Conservation (phyloP, 192 early-diverging fungal genomes). For the Backusella tarrabulga region DNA sequence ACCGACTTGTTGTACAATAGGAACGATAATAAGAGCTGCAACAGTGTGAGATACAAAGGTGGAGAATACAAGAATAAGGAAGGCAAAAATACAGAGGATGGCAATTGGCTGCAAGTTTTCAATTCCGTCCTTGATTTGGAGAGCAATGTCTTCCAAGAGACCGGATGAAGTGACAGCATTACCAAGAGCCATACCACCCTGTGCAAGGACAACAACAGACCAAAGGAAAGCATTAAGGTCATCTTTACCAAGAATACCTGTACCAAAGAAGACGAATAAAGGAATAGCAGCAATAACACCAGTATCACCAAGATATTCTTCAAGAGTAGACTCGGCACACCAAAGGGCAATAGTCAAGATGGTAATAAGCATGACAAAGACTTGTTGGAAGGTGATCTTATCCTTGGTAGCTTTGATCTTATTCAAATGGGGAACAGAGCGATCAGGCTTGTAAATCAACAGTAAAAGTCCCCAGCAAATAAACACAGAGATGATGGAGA, state of each 20-base stretch:
- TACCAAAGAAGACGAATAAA: conserved; percentile 72
- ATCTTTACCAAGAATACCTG: conserved; percentile 70
- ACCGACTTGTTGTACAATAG: conserved; percentile 72
- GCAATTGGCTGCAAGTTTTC: conserved; percentile 50
- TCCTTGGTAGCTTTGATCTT: conserved; percentile 43
- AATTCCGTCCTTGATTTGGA: conserved; percentile 54
- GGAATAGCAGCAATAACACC: conserved; percentile 79
- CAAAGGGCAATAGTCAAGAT: conserved; percentile 68
- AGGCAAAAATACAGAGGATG: conserved; percentile 59
- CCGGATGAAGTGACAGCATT: conserved; percentile 73
- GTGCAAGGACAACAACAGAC: conserved; percentile 64
- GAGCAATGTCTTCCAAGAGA: conserved; percentile 60
- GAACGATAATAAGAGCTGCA: conserved; percentile 75
- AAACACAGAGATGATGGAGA: conserved; percentile 60
- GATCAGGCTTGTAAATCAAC: conserved; percentile 60
- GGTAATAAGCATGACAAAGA: conserved; percentile 57
- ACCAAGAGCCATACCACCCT: conserved; percentile 77
- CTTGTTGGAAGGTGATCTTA: conserved; percentile 48
- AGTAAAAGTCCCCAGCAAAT: conserved; percentile 66
- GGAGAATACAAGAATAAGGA: conserved; percentile 65
- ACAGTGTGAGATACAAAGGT: conserved; percentile 80
- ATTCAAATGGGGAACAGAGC: conserved; percentile 45
- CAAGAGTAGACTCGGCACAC: conserved; percentile 62
- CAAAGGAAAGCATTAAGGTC: conserved; percentile 71
- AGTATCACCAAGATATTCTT: conserved; percentile 67